Evolutionary conservation across 306 rosid species (phyloP), one percentile per base, ranked within the genome.

Genomic region (Geum urbanum): DNA sequence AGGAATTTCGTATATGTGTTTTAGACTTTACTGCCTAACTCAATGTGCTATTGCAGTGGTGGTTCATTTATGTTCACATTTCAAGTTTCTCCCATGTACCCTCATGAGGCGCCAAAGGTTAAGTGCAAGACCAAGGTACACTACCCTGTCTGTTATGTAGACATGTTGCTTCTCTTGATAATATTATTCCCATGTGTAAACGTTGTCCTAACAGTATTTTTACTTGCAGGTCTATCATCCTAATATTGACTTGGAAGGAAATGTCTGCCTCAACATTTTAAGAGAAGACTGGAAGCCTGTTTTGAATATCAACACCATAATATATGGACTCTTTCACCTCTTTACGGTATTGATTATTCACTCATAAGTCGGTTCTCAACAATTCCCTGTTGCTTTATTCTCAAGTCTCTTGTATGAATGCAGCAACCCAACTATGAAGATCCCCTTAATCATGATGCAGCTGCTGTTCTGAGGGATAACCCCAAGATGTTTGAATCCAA

Each of bases 51-150:
- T 81, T 13, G 46, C 72, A 85, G 89, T 50, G 89, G 84, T 4
- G 89, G 89, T 63, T 71, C 81, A 7, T 85, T 82, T 80, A 35
- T 75, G 69, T 85, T 82, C 79, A 64, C 87, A 40, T 85, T 85
- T 49, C 83, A 85, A 63, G 87, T 85, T 70, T 76, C 89, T 19
- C 82, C 87, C 18, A 48, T 80, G 74, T 85, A 85, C 50, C 89
- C 89, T 44, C 84, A 85, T 39, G 89, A 85, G 78, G 87, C 89
- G 24, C 89, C 89, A 16, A 85, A 85, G 56, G 89, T 85, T 58
- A 85, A 85, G 82, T 80, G 89, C 72, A 85, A 82, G 87, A 85
- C 87, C n/a, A 85, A 82, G 89, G 89, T 85, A 19, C n/a, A n/a
- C n/a, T n/a, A 19, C n/a, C 55, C 35, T 12, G 61, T 39, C 61